These are phyloP conservation scores for Pelargonium cotyledonis DNA, from an alignment of 441 rosid genomes.

Conservation along the genomic window DNA sequence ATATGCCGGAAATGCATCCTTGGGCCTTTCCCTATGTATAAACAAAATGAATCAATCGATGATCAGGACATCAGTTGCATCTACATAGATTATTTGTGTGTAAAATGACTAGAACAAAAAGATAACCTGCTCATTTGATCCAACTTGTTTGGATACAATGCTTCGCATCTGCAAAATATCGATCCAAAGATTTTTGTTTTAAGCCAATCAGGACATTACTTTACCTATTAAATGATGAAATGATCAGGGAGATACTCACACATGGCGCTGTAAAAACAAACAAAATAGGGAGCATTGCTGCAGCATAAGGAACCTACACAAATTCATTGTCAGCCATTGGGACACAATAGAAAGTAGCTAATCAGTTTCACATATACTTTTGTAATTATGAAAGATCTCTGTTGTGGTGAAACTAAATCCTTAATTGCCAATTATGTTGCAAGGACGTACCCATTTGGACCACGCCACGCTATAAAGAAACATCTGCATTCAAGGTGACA, in stretches of 20 bases:
- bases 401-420: too few species aligned
- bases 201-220: slow-evolving; percentile 8
- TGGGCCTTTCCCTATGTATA: slow-evolving; percentile 90
- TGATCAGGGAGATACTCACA: slow-evolving; percentile 55
- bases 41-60: background rate
- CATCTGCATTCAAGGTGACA: slow-evolving; percentile 43
- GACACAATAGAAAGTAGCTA: too few species aligned
- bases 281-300: slow-evolving; percentile 53
- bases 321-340: too few species aligned
- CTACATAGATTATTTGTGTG: too few species aligned
- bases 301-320: slow-evolving; percentile 68
- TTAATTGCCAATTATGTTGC: too few species aligned
- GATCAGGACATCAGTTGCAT: too few species aligned
- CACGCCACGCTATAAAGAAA: slow-evolving; percentile 72
- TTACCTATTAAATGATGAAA: too few species aligned
- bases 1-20: slow-evolving; percentile 75
- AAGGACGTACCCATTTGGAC: slow-evolving; percentile 64
- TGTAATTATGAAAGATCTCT: too few species aligned
- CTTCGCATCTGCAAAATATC: slow-evolving; percentile 57
- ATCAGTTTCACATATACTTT: too few species aligned
- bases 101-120: background rate
- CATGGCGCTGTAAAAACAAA: slow-evolving; percentile 65
- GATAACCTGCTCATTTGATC: slow-evolving; percentile 66
- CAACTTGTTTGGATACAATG: slow-evolving; percentile 82
- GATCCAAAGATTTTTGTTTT: background rate